These are phyloP conservation scores for Russula griseocarnosa DNA, from an alignment of 768 basidiomycete species.

Conservation along the genomic window DNA sequence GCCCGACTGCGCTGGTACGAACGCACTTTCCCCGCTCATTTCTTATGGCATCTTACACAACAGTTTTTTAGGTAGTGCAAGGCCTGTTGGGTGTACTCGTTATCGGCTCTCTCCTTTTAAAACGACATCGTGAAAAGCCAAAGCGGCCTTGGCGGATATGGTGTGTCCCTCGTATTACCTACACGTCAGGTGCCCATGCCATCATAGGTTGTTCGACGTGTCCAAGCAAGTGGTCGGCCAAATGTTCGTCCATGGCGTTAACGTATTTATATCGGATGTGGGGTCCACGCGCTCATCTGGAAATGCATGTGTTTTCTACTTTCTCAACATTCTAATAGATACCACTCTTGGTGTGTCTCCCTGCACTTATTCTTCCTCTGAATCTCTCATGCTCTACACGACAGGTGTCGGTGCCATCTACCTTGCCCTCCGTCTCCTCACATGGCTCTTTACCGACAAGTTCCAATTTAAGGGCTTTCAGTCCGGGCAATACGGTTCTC, in stretches of 20 bases:
- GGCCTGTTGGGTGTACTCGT: conserved; percentile 87
- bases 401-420: conserved; percentile 84
- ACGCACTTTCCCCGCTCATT: background rate
- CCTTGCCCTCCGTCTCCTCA: conserved; percentile 59
- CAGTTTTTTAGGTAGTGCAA: conserved; percentile 62
- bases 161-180: conserved; percentile 39
- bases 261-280: conserved; percentile 74
- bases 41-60: conserved; percentile 12
- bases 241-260: conserved; percentile 73
- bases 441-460: conserved; percentile 59
- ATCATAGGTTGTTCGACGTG: conserved; percentile 85
- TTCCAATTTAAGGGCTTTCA: conserved; percentile 70
- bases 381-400: background rate
- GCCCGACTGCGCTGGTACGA: conserved; percentile 46
- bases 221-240: conserved; percentile 88
- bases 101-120: conserved; percentile 80
- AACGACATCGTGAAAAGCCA: conserved; percentile 79
- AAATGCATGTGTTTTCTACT: conserved; percentile 91
- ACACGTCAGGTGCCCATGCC: background rate
- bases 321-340: conserved; percentile 89
- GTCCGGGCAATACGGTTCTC: conserved; percentile 84
- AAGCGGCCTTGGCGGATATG: conserved; percentile 93
- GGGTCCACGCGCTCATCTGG: conserved; percentile 63
- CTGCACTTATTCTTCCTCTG: background rate
- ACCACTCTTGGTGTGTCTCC: conserved; percentile 73